Conservation (phyloP, 2,329 filamentous ascomycete species). For the Aspergillus phoenicis region DNA sequence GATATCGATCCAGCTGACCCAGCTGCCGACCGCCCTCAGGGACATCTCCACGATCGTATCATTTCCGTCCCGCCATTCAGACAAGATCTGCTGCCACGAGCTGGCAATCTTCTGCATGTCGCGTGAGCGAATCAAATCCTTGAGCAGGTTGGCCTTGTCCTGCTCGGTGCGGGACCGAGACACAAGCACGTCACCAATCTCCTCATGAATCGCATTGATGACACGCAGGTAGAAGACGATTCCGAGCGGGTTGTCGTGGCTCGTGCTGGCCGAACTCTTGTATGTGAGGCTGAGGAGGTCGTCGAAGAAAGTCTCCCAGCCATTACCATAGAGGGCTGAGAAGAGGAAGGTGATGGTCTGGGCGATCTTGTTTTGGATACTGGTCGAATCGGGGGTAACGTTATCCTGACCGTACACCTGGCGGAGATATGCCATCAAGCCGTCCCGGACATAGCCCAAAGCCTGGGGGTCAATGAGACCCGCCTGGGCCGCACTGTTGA, state of each 20-base stretch:
- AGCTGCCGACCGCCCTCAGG: constrained; percentile 88
- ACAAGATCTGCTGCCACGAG: constrained; percentile 89
- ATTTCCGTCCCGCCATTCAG: constrained; percentile 71
- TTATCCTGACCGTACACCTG: constrained; percentile 68
- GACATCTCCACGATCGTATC: constrained; percentile 81
- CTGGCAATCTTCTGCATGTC: constrained; percentile 86
- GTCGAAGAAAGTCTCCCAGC: constrained; percentile 88
- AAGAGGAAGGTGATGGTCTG: constrained; percentile 96
- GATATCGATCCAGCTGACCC: constrained; percentile 99
- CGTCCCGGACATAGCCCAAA: constrained; percentile 75
- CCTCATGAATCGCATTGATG: constrained; percentile 87
- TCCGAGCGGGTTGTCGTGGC: constrained; percentile 70
- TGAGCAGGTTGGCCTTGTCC: constrained; percentile 84
- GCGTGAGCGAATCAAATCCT: constrained; percentile 82
- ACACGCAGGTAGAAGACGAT: constrained; percentile 87
- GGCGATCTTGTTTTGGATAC: constrained; percentile 94
- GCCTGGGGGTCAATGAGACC: constrained; percentile 73
- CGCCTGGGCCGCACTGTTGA: constrained; percentile 87
- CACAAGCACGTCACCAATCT: constrained; percentile 91
- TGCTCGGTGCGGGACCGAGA: constrained; percentile 75
- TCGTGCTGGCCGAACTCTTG: constrained; percentile 57
- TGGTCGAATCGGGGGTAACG: constrained; percentile 66
- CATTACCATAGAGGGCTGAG: constrained; percentile 77
- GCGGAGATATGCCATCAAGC: constrained; percentile 77
- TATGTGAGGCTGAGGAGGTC: constrained; percentile 80